Base-by-base conservation (phyloP, 768 basidiomycete species). In the Omphalotus guepiniiformis region DNA sequence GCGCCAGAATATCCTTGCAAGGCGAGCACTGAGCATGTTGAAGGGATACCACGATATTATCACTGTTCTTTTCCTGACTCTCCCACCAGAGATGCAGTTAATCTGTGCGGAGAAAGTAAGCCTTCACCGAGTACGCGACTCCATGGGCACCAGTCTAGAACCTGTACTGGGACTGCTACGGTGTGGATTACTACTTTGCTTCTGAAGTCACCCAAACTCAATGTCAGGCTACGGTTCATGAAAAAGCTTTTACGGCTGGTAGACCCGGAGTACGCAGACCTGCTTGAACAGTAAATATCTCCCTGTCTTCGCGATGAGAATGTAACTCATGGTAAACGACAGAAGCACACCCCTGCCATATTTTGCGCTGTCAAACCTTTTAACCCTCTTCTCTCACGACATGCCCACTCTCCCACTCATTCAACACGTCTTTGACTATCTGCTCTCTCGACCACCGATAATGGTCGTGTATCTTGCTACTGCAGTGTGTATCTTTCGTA, bases 1-100 rank as follows among this genome's bases (percentile, higher is more conserved):
- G n/a, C n/a, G n/a, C n/a, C n/a, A n/a, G n/a, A n/a, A n/a, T n/a
- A n/a, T n/a, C n/a, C n/a, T 29, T 25, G 30, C 39, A 16, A 25
- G n/a, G n/a, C n/a, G n/a, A n/a, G n/a, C n/a, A n/a, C n/a, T n/a
- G n/a, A n/a, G n/a, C n/a, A n/a, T n/a, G n/a, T 18, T 11, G 26
- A 21, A 94, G 83, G 93, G 93, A 37, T 95, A 88, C 64, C 93
- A 96, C 59, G 93, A 96, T 58, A 91, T 97, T 35, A 73, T 91
- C 18, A 87, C 90, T 1, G 91, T 96, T 11, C 51, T 96, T 3
- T 83, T 82, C 55, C 72, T 93, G 26, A 90, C 88, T 0, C 67
- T 92, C 4, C 85, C 86, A 2, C 63, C 62, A 21, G 77, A 81
- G 36, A 55, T 80, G 19, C 84, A 78, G 36, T 61, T 83, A 0